Base-by-base conservation (phyloP, 2,329 filamentous ascomycete genomes). In the Cladorrhinum sp. region DNA sequence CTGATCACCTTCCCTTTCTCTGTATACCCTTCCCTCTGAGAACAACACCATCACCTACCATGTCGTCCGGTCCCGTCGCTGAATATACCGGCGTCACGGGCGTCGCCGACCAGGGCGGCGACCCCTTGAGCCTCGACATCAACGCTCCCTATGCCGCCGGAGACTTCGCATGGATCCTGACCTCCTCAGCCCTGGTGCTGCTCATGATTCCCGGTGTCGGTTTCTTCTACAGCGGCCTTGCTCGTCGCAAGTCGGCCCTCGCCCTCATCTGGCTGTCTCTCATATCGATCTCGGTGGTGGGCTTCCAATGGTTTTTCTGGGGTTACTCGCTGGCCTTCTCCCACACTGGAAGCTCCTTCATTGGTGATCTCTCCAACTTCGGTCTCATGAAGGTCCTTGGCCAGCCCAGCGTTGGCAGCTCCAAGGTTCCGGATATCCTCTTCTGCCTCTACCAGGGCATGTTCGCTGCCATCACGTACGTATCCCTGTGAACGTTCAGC, bases 261-360 rank as follows among this genome's bases (percentile, higher is more conserved):
- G 91, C 91, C 18, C 82, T 96, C 63, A 89, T 96, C 74, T 93
- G 91, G 83, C 82, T 96, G 3, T 90, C 90, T 13, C 84, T 96
- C 78, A 88, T 96, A 78, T 88, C 90, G 16, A 85, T 89, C 3
- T 90, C 85, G 10, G 85, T 96, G 65, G 85, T 92, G 62, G 88
- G 86, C 54, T 96, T 96, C 77, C 91, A 96, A 72, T 96, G 92
- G 92, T 96, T 96, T 80, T 93, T 96, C 80, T 96, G 92, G 92
- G 92, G 92, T 52, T 96, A 93, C 75, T 93, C 90, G 10, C 79
- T 96, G 56, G 83, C 91, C 64, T 96, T 96, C 76, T 92, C 90
- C 6, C 90, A 92, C 75, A 85, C 85, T 22, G 90, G 90, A 60
- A 89, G 88, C 67, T 81, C 81, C 65, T 96, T 86, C 78, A 88